Evolutionary conservation across 129 eudicot species (phyloP).

Genomic region (Arctium minus): DNA sequence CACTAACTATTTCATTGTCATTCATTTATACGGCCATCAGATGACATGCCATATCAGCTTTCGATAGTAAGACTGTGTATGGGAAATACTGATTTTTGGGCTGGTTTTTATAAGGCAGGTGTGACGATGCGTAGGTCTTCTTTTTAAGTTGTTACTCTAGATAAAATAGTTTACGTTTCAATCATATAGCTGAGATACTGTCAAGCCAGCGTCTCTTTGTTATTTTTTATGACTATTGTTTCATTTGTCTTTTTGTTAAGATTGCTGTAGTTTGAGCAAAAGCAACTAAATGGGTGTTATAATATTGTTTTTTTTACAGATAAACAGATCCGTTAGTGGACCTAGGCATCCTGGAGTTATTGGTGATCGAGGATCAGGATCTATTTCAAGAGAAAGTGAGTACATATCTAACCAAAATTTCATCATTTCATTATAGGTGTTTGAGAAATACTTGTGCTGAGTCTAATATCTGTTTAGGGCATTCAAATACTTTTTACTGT

Average conservation of each 20-base stretch:
- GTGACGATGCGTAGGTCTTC: neutral
- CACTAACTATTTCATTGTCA: neutral
- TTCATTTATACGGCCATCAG: neutral
- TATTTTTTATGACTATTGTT: neutral
- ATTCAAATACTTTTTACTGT: neutral
- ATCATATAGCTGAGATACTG: neutral
- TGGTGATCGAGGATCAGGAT: slow-evolving; percentile 92
- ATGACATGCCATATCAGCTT: neutral
- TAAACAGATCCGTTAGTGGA: slow-evolving; percentile 79
- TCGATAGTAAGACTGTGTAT: neutral
- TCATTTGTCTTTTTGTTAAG: neutral
- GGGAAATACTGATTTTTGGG: neutral
- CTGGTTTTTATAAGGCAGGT: neutral
- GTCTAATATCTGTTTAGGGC: neutral
- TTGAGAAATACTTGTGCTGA: neutral
- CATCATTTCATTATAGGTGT: neutral
- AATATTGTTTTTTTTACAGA: slow-evolving; percentile 31
- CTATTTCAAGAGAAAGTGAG: slow-evolving; percentile 90
- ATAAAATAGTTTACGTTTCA: neutral
- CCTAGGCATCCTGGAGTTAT: slow-evolving; percentile 87
- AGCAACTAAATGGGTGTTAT: neutral
- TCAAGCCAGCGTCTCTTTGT: neutral
- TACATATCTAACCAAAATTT: slow-evolving; percentile 9
- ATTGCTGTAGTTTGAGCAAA: neutral
- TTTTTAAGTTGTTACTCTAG: neutral